Percentiles rank a stretch among this genome's conserved stretches.
phyloP scores from a whole-genome alignment of 1,139 yeast genomes.

The Blastobotrys malaysiensis region DNA sequence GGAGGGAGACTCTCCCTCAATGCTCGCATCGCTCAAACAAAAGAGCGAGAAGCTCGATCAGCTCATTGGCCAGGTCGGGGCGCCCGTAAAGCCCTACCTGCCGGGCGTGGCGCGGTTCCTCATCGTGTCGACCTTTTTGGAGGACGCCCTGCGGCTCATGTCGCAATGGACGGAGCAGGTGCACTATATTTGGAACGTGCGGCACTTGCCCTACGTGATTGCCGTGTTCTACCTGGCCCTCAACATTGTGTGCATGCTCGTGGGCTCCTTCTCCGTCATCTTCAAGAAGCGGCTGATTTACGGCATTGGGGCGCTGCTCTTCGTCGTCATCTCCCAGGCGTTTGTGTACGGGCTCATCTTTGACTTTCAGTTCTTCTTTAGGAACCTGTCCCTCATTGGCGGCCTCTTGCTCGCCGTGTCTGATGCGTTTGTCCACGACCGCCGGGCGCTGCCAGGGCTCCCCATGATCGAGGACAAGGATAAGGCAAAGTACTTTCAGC shows the following conservation, averaged over 20 bases:
- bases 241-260: slow-evolving; percentile 66
- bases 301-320: slow-evolving; percentile 66
- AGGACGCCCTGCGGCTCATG: slow-evolving; percentile 78
- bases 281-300: slow-evolving; percentile 62
- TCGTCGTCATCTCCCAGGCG: slow-evolving; percentile 80
- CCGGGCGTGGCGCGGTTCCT: slow-evolving; percentile 87
- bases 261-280: slow-evolving; percentile 69
- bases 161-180: slow-evolving; percentile 93
- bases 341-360: slow-evolving; percentile 81
- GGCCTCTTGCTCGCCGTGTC: slow-evolving; percentile 86
- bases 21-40: background rate
- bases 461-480: slow-evolving; percentile 84
- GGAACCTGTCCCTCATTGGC: slow-evolving; percentile 89
- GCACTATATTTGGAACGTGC: slow-evolving; percentile 71
- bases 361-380: slow-evolving; percentile 73
- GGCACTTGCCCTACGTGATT: slow-evolving; percentile 73
- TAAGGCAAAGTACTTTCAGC: slow-evolving; percentile 74
- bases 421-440: slow-evolving; percentile 81
- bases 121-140: slow-evolving; percentile 91
- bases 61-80: slow-evolving; percentile 32
- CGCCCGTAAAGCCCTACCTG: slow-evolving; percentile 38
- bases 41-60: slow-evolving; percentile 28
- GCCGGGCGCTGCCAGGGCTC: slow-evolving; percentile 73
- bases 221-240: slow-evolving; percentile 62
- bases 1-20: background rate